phyloP scores from a whole-genome alignment of 1,284 basidiomycete genomes.

The Rhizopogon parksii region DNA sequence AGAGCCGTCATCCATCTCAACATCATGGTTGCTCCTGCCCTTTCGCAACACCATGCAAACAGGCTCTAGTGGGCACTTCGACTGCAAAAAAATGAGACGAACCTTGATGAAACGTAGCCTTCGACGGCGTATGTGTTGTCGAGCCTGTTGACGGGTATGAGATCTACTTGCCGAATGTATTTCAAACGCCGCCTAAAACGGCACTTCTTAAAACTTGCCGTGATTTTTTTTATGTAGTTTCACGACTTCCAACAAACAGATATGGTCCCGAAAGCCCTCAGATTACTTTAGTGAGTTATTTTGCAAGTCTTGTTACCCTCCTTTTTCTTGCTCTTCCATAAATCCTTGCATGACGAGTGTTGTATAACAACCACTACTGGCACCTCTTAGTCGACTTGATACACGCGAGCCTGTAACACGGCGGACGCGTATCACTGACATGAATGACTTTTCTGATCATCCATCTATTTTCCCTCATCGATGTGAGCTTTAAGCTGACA shows the following conservation, averaged over 20 bases:
- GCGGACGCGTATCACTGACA: conserved; percentile 61
- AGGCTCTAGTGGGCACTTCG: background rate
- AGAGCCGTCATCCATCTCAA: conserved; percentile 5
- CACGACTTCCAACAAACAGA: background rate
- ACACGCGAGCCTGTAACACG: conserved; percentile 32
- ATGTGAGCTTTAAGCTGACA: conserved; percentile 14
- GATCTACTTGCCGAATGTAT: conserved; percentile 1
- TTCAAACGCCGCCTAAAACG: conserved; percentile 22
- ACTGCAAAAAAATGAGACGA: conserved; percentile 2
- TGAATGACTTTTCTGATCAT: conserved; percentile 70
- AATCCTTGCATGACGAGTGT: conserved; percentile 59
- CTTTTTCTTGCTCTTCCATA: conserved; percentile 13
- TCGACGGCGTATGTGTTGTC: conserved; percentile 5
- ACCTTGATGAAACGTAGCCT: conserved; percentile 6
- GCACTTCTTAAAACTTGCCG: background rate
- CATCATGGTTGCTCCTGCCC: background rate
- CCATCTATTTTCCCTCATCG: conserved; percentile 7
- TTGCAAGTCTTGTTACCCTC: background rate
- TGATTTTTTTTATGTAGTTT: background rate
- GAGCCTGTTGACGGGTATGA: background rate
- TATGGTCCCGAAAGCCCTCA: no score
- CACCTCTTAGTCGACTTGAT: conserved; percentile 83
- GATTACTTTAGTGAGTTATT: conserved; percentile 16
- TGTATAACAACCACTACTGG: conserved; percentile 68
- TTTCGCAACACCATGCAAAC: background rate